Conservation (phyloP, 2,329 filamentous ascomycete species). For the Teratosphaeria gauchensis region DNA sequence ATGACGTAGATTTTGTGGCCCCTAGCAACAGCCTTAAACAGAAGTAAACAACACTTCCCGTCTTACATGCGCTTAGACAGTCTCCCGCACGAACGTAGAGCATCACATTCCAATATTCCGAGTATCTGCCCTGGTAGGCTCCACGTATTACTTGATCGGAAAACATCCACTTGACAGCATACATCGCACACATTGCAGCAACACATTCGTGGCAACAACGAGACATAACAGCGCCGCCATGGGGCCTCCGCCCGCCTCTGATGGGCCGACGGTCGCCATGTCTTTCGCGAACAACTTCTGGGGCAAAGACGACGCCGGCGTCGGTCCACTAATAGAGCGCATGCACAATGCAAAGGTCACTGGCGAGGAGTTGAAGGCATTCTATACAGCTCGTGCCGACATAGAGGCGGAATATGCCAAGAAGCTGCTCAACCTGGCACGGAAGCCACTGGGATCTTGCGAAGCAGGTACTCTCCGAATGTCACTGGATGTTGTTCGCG, state of each 20-base stretch:
- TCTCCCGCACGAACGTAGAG: not conserved
- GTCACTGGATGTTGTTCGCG: slow-evolving; percentile 79
- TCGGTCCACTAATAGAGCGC: slow-evolving; percentile 80
- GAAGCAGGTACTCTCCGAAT: slow-evolving; percentile 74
- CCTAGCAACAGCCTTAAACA: not conserved
- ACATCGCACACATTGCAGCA: not conserved
- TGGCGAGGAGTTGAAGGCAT: slow-evolving; percentile 83
- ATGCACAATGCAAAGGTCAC: slow-evolving; percentile 93
- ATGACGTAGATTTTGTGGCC: not conserved
- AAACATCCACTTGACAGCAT: not conserved
- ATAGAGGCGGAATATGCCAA: slow-evolving; percentile 95
- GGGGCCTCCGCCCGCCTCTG: slow-evolving; percentile 24
- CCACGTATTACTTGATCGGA: not conserved
- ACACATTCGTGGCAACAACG: not conserved
- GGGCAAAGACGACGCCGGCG: slow-evolving; percentile 97
- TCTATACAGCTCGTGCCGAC: slow-evolving; percentile 81
- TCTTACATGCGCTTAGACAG: not conserved
- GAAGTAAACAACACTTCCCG: not conserved
- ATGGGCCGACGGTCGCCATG: slow-evolving; percentile 27
- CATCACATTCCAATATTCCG: not conserved
- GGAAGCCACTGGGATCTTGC: slow-evolving; percentile 80
- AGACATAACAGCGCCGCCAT: slow-evolving; percentile 16
- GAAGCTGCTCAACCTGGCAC: slow-evolving; percentile 74
- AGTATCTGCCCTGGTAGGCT: not conserved
- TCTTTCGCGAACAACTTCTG: slow-evolving; percentile 94